Percentiles rank a stretch among this genome's conserved stretches.
These are phyloP conservation scores for Spathaspora hagerdaliae DNA, from an alignment of 805 yeast genomes.

Conservation along the genomic window DNA sequence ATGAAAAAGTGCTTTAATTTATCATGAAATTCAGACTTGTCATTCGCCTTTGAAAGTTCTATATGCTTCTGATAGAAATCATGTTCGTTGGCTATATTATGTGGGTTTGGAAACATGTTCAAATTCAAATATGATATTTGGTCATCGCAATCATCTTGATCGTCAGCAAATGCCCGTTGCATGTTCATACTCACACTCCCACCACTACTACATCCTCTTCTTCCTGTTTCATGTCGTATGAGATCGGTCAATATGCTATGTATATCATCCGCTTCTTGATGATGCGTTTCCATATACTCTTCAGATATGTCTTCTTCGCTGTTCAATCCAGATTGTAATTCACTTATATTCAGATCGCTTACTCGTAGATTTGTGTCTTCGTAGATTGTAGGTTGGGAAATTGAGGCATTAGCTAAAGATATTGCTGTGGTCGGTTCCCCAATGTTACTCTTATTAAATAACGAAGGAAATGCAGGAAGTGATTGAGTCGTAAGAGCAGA, in stretches of 20 bases:
- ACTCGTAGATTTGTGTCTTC: not conserved
- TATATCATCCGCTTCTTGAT: conserved; percentile 14
- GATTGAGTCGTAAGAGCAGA: not conserved
- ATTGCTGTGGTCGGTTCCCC: not conserved
- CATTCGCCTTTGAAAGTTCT: conserved; percentile 11
- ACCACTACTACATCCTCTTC: not conserved
- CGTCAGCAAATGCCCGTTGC: not conserved
- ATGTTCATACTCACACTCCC: not conserved
- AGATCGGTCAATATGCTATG: conserved; percentile 20
- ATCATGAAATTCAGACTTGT: conserved; percentile 16
- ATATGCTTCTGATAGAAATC: conserved; percentile 15
- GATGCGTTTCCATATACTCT: not conserved
- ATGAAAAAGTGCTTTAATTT: conserved; percentile 70
- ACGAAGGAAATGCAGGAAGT: not conserved
- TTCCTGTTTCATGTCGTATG: conserved; percentile 10
- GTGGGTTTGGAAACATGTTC: conserved; percentile 10
- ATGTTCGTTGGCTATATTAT: conserved; percentile 2
- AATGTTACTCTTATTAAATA: not conserved
- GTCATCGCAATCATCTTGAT: not conserved
- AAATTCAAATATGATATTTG: conserved; percentile 9
- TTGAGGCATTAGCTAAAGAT: not conserved
- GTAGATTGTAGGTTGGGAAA: not conserved
- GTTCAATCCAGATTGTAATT: not conserved
- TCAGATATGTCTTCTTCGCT: not conserved
- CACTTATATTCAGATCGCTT: too few species aligned